Base-by-base conservation (phyloP, 2,329 filamentous ascomycete genomes). In the Gliomastix tumulicola region DNA sequence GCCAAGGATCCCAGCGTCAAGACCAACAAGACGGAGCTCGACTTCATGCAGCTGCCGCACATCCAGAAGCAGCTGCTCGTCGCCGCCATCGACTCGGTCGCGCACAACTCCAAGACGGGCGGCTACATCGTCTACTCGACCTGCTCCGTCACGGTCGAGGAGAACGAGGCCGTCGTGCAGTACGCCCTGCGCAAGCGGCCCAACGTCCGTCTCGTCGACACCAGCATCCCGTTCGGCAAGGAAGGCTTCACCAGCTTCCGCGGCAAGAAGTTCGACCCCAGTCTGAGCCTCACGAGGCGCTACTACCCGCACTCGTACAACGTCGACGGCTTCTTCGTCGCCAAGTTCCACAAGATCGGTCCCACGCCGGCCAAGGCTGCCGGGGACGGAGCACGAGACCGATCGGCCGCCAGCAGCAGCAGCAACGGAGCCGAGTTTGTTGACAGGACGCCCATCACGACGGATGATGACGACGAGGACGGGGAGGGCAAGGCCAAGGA, bases 91-190 rank as follows among this genome's bases (percentile, higher is more conserved):
- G 92, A 98, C 66, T 94, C 87, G 0, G 87, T 94, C 13, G 88
- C 96, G 59, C 89, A 96, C 56, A 69, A 79, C 35, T 88, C 83
- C 60, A 94, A 94, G 63, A 94, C 89, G 0, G 92, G 92, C 36
- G 92, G 92, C 36, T 96, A 90, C 64, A 74, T 98, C 38, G 88
- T 96, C 44, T 96, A 98, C 69, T 96, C 90, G 15, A 98, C 92
- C 18, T 98, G 92, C 65, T 89, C 82, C 44, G 90, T 96, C 30
- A 94, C 88, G 0, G 78, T 96, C 8, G 90, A 97, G 58, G 90
- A 97, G 63, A 76, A 71, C 63, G 90, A 97, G 64, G 76, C 81
- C 37, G 90, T 97, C 3, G 89, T 98, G 3, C 84, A 94, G 54
- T 98, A 98, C 56, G 89, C 87, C 11, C 77, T 98, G 28, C 82